A percentile compares a stretch with the other conserved stretches of the same genome.
phyloP scores from a whole-genome alignment of 176 grass and related monocot genomes.

The Juncus effusus region DNA sequence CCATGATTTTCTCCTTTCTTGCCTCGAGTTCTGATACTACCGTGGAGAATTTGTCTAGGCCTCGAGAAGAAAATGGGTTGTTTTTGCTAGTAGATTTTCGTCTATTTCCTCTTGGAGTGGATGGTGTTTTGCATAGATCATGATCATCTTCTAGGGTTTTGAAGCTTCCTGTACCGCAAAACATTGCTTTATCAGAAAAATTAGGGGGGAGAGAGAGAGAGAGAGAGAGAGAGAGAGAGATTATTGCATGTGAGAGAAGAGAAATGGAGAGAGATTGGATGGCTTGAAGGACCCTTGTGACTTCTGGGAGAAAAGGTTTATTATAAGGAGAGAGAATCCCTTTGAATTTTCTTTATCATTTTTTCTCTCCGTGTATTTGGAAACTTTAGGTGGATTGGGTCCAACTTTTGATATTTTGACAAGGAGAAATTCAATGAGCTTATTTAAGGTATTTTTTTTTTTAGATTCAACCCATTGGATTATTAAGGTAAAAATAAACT shows the following conservation, averaged over 20 bases:
- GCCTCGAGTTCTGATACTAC: conserved; percentile 74
- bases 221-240: background rate
- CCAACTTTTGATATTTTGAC: conserved; percentile 11
- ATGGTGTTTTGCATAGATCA: background rate
- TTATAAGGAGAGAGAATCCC: background rate
- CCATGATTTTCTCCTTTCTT: conserved; percentile 56
- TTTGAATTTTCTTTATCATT: conserved; percentile 1
- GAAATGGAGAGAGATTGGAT: background rate
- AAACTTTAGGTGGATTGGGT: conserved; percentile 20
- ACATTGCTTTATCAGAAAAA: conserved; percentile 23
- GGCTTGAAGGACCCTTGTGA: background rate
- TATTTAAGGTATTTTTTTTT: background rate
- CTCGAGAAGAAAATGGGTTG: conserved; percentile 70
- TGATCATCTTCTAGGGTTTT: conserved; percentile 46
- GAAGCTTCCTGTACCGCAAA: conserved; percentile 46
- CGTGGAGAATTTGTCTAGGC: conserved; percentile 92
- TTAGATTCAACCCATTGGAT: background rate
- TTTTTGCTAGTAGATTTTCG: conserved; percentile 34
- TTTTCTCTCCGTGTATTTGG: background rate
- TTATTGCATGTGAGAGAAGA: conserved; percentile 15
- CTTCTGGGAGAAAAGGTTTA: background rate
- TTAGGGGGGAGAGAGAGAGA: background rate
- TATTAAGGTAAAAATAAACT: too few relatives aligned
- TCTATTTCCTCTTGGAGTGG: conserved; percentile 11
- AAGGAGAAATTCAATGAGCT: background rate